Evolutionary conservation across 2,329 filamentous ascomycete genomes (phyloP).

Genomic region (Scolecobasidium constrictum): DNA sequence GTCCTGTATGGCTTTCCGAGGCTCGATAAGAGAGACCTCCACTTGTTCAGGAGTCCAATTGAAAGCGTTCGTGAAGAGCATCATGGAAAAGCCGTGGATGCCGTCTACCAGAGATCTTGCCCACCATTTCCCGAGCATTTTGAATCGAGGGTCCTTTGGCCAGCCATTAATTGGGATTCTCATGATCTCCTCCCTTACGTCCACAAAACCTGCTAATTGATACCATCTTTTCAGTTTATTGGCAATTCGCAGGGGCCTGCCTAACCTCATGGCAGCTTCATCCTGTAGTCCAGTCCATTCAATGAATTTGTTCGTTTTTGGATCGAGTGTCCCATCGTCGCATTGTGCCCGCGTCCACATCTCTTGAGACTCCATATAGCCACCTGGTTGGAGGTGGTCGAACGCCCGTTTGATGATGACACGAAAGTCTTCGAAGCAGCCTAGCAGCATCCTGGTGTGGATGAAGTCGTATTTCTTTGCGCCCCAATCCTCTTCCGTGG

Average conservation of each 20-base stretch:
- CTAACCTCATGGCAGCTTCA: constrained; percentile 35
- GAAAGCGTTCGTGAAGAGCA: constrained; percentile 30
- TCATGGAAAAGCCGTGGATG: constrained; percentile 32
- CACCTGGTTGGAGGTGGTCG: constrained; percentile 45
- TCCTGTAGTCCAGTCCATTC: constrained; percentile 35
- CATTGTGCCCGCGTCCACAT: constrained; percentile 35
- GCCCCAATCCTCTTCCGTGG: constrained; percentile 43
- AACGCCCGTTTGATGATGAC: constrained; percentile 42
- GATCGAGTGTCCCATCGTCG: constrained; percentile 43
- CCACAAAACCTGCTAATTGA: constrained; percentile 45
- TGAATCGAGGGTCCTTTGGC: constrained; percentile 36
- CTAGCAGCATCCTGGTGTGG: constrained; percentile 48
- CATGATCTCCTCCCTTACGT: constrained; percentile 41
- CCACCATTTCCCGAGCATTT: constrained; percentile 38
- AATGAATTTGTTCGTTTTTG: constrained; percentile 31
- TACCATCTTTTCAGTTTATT: constrained; percentile 44
- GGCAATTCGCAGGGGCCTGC: constrained; percentile 39
- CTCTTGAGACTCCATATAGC: constrained; percentile 36
- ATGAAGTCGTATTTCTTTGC: constrained; percentile 47
- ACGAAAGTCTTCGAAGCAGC: constrained; percentile 46
- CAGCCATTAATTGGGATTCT: constrained; percentile 44
- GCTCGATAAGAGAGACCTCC: constrained; percentile 32
- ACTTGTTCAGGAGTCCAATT: constrained; percentile 34
- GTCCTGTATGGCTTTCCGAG: constrained; percentile 28
- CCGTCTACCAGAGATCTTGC: constrained; percentile 35